Evolutionary conservation across 495 filamentous ascomycete genomes (phyloP).

Genomic region (Penicillium bovifimosum): DNA sequence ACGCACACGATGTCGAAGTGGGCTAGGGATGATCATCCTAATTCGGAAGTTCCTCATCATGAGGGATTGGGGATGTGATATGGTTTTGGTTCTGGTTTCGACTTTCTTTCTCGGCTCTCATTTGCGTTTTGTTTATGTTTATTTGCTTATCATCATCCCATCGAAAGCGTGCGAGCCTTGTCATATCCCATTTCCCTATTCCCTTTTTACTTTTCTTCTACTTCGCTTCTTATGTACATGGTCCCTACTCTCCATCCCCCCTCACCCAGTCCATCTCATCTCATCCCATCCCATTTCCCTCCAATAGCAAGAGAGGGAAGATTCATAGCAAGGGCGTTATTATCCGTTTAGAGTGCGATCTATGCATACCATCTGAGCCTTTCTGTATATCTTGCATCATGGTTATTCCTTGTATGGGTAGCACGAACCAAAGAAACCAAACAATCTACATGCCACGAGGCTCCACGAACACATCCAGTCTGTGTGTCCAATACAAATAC

Average conservation of each 20-base stretch:
- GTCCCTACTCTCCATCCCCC: background rate
- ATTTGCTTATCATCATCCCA: constrained; percentile 3
- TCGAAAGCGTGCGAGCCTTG: background rate
- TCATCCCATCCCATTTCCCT: background rate
- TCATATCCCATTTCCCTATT: background rate
- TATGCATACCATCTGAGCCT: background rate
- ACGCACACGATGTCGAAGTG: constrained; percentile 24
- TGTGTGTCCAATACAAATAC: too few species aligned
- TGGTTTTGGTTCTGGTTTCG: constrained; percentile 1
- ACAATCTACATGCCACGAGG: background rate
- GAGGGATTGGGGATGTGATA: constrained; percentile 25
- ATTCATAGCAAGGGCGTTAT: constrained; percentile 26
- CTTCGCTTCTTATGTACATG: constrained; percentile 3
- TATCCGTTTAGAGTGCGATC: constrained; percentile 6
- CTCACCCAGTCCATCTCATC: background rate
- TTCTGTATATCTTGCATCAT: background rate
- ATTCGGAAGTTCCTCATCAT: constrained; percentile 18
- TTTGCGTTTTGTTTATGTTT: background rate
- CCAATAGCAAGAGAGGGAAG: constrained; percentile 8
- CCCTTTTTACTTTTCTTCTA: background rate
- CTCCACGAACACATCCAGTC: background rate
- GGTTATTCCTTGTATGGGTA: background rate
- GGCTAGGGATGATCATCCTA: constrained; percentile 21
- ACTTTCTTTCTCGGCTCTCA: background rate
- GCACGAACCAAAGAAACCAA: background rate